Evolutionary conservation across 805 yeast species (phyloP), one percentile per base, ranked within the genome.

Genomic region (Jamesozyma rosinii): DNA sequence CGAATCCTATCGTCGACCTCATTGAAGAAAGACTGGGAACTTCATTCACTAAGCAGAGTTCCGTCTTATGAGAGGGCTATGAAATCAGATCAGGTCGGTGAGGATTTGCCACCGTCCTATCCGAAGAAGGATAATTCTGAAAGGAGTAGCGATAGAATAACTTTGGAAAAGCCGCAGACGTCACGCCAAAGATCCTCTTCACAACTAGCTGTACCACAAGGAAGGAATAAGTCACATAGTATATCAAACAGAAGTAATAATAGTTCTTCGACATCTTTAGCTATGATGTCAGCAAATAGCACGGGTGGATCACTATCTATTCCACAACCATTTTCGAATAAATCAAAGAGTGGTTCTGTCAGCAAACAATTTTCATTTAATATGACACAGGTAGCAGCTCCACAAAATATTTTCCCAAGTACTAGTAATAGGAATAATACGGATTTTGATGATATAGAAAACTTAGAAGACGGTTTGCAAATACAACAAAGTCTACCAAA

Each of bases 1-100:
- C 64, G 65, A 19, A 44, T 65, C 26, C 38, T 53, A 46, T 43
- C 54, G 22, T 35, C 52, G 43, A 36, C 64, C 5, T 49, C 57
- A 1, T 18, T 47, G 32, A 47, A 48, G 43, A 54, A 56, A 13
- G 72, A 66, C 24, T 67, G 72, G 70, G 72, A 74, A 45, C 47
- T 70, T 2, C 59, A 60, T 5, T 61, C 68, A 2, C 50, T 86
- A 49, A 78, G 83, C 18, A 67, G 77, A 39, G 95, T 90, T 5
- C 97, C 97, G 0, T 79, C 95, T 0, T 90, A 90, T 62, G 74
- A 72, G 6, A 80, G 83, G 27, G 97, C 97, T 0, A 63, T 88
- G 60, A 75, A 74, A 53, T 34, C 45, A 18, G 79, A 72, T 37
- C 66, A 64, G 5, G 63, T 71, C 10, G 72, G 67, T 3, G 73